These are phyloP conservation scores for Globisporangium iwayamae DNA, from an alignment of 352 stramenopile genomes.

Conservation along the genomic window DNA sequence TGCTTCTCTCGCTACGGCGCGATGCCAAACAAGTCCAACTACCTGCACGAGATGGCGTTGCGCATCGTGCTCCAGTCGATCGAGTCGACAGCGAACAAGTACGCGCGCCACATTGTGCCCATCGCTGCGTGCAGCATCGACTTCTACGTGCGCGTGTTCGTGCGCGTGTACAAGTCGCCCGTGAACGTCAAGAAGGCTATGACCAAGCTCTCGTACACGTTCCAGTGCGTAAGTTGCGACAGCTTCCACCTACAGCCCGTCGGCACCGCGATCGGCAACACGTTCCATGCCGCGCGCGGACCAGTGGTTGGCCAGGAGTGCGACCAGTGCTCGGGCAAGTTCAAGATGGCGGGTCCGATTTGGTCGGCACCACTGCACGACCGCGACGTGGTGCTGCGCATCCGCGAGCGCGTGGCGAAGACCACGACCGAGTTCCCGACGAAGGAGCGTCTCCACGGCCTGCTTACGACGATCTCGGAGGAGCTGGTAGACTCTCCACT, in stretches of 20 bases:
- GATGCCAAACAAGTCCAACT: constrained; percentile 86
- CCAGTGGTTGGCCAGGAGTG: constrained; percentile 69
- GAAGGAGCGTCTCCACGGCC: constrained; percentile 89
- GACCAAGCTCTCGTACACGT: constrained; percentile 88
- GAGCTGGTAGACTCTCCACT: constrained; percentile 95
- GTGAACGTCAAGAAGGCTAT: constrained; percentile 93
- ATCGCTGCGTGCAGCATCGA: constrained; percentile 98
- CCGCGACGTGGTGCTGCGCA: constrained; percentile 80
- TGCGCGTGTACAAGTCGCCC: constrained; percentile 97
- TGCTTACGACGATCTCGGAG: constrained; percentile 95
- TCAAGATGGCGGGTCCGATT: constrained; percentile 94
- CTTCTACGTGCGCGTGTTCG: constrained; percentile 99
- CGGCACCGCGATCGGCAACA: constrained; percentile 84
- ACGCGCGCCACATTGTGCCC: constrained; percentile 96
- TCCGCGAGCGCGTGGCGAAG: constrained; percentile 75
- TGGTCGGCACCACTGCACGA: constrained; percentile 97
- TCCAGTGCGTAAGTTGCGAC: constrained; percentile 94
- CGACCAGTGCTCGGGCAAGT: constrained; percentile 81
- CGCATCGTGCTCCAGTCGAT: constrained; percentile 95
- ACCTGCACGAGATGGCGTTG: constrained; percentile 86
- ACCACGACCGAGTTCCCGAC: constrained; percentile 89
- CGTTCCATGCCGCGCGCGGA: constrained; percentile 75
- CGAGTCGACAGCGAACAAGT: constrained; percentile 92
- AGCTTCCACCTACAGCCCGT: constrained; percentile 97
- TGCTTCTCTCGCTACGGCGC: constrained; percentile 86